Base-by-base conservation (phyloP, 2,329 filamentous ascomycete genomes). In the Chrysoporthe austroafricana region DNA sequence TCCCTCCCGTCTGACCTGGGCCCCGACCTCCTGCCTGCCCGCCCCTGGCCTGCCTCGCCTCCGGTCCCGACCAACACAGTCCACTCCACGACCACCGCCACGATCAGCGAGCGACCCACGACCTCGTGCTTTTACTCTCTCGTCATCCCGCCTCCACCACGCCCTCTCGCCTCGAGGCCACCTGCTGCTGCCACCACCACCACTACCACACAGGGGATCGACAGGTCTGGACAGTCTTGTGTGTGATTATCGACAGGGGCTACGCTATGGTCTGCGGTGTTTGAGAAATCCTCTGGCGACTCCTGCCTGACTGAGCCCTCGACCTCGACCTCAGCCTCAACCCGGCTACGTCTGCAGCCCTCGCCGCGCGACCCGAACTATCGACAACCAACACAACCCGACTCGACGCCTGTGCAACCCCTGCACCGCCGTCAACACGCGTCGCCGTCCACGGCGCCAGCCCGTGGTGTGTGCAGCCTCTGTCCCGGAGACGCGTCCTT, bases 401-500 rank as follows among this genome's bases (percentile, higher is more conserved):
- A 26, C 50, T 57, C 42, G 36, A 32, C 42, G 57, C 43, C 54
- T 21, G 62, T 63, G 34, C 48, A 8, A 14, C 11, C 50, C 36
- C 61, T 63, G 61, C 36, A 44, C 62, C 44, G n/a, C 34, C 9
- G 11, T 32, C 44, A 65, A 7, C 32, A 50, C 43, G 44, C 34
- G 26, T 32, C 13, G 16, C n/a, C 44, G 34, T 4, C 34, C 14
- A 50, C 54, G n/a, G 13, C 56, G 4, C 42, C 44, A 50, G 13
- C 14, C 32, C 48, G 39, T 34, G 14, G 26, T 26, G 16, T 57
- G 14, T n/a, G 34, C 39, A 57, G n/a, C 4, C 42, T 44, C 26
- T 61, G 42, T 61, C 8, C 63, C 32, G n/a, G 16, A 59, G 63
- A 65, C 63, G 63, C 63, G 63, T 60, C 13, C n/a, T 36, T 50